Percentiles rank a stretch among this genome's conserved stretches.
Evolutionary conservation across 2,329 filamentous ascomycete species (phyloP).

Genomic region (Metarhizium brunneum): DNA sequence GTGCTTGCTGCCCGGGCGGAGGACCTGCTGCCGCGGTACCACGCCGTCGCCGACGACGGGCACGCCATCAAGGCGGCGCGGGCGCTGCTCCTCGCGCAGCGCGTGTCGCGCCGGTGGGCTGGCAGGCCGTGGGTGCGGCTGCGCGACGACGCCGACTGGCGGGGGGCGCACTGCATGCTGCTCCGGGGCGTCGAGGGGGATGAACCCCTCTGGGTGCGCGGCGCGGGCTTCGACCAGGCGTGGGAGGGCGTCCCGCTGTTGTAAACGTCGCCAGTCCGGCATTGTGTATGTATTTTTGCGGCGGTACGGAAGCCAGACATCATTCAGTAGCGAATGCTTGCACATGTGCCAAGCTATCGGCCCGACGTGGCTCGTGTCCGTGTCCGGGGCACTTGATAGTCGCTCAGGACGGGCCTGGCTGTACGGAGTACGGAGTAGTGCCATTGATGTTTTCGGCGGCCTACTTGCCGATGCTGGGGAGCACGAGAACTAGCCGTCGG

Average conservation of each 20-base stretch:
- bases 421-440: too few species aligned
- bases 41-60: conserved; percentile 59
- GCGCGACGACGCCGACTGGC: conserved; percentile 48
- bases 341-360: too few species aligned
- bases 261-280: background rate
- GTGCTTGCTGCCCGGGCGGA: conserved; percentile 22
- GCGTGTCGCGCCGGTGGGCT: conserved; percentile 35
- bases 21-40: conserved; percentile 39
- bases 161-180: conserved; percentile 49
- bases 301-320: too few species aligned
- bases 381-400: too few species aligned
- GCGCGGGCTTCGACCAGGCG: conserved; percentile 53
- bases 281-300: too few species aligned
- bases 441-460: too few species aligned
- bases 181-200: conserved; percentile 50
- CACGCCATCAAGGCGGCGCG: conserved; percentile 70
- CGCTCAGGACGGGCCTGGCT: too few species aligned
- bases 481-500: too few species aligned
- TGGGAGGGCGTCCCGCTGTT: conserved; percentile 42
- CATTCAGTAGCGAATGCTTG: too few species aligned
- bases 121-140: conserved; percentile 41
- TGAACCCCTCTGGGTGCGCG: conserved; percentile 49
- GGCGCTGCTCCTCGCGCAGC: conserved; percentile 56
- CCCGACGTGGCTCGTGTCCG: too few species aligned
- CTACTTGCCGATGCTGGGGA: too few species aligned